Evolutionary conservation across 306 rosid species (phyloP).

Genomic region (Quercus cerris): DNA sequence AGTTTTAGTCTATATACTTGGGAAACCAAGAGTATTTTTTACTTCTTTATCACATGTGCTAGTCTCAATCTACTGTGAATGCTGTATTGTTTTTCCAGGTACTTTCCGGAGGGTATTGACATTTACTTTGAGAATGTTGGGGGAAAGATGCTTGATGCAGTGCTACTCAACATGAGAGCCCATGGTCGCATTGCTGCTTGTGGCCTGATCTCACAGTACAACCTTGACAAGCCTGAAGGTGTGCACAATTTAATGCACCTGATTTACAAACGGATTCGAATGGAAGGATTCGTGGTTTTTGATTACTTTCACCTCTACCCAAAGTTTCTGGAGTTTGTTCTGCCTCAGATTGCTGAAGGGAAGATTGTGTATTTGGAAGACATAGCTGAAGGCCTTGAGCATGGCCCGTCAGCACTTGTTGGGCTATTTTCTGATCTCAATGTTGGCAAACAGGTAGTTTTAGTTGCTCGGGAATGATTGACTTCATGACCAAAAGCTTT

Average conservation of each 20-base stretch:
- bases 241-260: slow-evolving; percentile 19
- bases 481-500: background rate
- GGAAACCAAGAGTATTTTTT: too few relatives aligned
- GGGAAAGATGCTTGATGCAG: background rate
- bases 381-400: slow-evolving; percentile 28
- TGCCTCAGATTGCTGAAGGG: slow-evolving; percentile 23
- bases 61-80: background rate
- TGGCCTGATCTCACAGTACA: slow-evolving; percentile 42
- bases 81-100: background rate
- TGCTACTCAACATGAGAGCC: background rate
- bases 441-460: slow-evolving; percentile 34
- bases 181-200: background rate
- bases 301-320: slow-evolving; percentile 17
- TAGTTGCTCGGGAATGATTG: slow-evolving; percentile 1
- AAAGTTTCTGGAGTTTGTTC: slow-evolving; percentile 18
- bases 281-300: slow-evolving; percentile 16
- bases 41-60: too few relatives aligned
- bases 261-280: background rate
- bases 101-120: background rate
- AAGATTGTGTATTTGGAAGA: slow-evolving; percentile 29
- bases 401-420: slow-evolving; percentile 26
- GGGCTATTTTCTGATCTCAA: slow-evolving; percentile 35
- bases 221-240: slow-evolving; percentile 29
- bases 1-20: too few relatives aligned
- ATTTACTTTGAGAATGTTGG: background rate